These are phyloP conservation scores for Cordyceps fumosorosea DNA, from an alignment of 2,329 filamentous ascomycete species.

Conservation along the genomic window DNA sequence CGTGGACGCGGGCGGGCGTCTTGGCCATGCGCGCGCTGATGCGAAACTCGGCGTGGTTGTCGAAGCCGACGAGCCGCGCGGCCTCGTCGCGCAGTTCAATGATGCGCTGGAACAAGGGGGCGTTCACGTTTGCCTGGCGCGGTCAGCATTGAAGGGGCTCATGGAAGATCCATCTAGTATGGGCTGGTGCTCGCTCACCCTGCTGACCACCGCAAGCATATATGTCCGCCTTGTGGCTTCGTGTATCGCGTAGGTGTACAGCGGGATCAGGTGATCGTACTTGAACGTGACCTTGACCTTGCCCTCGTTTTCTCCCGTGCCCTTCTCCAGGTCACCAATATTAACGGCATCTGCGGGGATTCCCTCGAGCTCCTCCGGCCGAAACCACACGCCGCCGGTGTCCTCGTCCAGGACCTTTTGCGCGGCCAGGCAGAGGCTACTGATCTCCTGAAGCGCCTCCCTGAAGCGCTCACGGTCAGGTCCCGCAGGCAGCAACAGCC, in stretches of 20 bases:
- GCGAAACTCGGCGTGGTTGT: constrained; percentile 68
- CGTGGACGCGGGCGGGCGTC: constrained; percentile 61
- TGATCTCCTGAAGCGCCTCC: constrained; percentile 74
- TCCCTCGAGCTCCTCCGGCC: constrained; percentile 64
- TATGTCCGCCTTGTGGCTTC: constrained; percentile 63
- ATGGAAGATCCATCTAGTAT: too few species aligned
- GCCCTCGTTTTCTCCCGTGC: constrained; percentile 63
- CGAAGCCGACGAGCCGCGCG: constrained; percentile 68
- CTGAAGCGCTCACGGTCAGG: constrained; percentile 72
- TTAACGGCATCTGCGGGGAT: constrained; percentile 67
- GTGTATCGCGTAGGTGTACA: constrained; percentile 69
- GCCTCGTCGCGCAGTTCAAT: constrained; percentile 71
- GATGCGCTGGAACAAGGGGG: constrained; percentile 66
- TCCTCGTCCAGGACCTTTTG: constrained; percentile 80
- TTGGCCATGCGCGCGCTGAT: constrained; percentile 87
- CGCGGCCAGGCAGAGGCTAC: constrained; percentile 66
- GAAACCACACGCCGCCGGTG: constrained; percentile 72
- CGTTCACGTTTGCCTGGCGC: constrained; percentile 60
- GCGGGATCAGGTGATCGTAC: constrained; percentile 74
- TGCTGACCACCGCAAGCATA: constrained; percentile 73
- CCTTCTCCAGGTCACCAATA: constrained; percentile 60
- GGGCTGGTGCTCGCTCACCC: too few species aligned
- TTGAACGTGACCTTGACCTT: constrained; percentile 75
- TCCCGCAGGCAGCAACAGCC: constrained; percentile 63
- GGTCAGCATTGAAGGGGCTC: too few species aligned